Base-by-base conservation (phyloP, 1,139 yeast species). In the Candida neerlandica region DNA sequence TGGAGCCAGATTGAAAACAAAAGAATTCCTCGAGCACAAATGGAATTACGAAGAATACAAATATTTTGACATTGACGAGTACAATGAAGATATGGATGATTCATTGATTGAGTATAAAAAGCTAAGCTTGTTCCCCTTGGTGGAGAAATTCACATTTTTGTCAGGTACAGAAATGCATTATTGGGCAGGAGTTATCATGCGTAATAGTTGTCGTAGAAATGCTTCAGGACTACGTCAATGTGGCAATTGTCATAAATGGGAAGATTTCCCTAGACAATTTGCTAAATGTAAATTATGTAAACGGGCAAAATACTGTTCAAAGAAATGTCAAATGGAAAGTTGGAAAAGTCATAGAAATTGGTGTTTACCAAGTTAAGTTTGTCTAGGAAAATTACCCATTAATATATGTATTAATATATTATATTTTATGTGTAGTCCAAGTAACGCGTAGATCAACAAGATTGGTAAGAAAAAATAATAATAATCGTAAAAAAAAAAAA, bases 201-300 rank as follows among this genome's bases (percentile, higher is more conserved):
- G 98, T 53, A 94, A 94, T 66, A 89, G 97, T 1, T 92, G 97
- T 65, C 80, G 97, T 51, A 84, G 94, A 62, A 95, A 92, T 65
- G 98, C 92, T 63, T 96, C 96, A 26, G 97, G 98, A 2, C 88
- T 94, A 33, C 80, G 98, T 46, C 99, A 94, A 69, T 94, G 99
- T 69, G 97, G 98, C 1, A 86, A 86, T 66, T 94, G 99, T 70
- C 97, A 97, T n/a, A 85, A 80, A 63, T 94, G 99, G 99, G 99
- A 94, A 66, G 81, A 80, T 41, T 84, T 73, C 55, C 97, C 97
- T 11, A 80, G 96, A 44, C 96, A 92, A 65, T 94, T 92, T 71
- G 96, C 96, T 55, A 94, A 94, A 68, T 94, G 99, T 67, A 79
- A 97, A 52, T 80, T 96, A 47, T 94, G 99, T 69, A 90, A 92